Evolutionary conservation across 2,329 filamentous ascomycete genomes (phyloP), one percentile per base, ranked within the genome.

Genomic region (Aspergillus glaucus): DNA sequence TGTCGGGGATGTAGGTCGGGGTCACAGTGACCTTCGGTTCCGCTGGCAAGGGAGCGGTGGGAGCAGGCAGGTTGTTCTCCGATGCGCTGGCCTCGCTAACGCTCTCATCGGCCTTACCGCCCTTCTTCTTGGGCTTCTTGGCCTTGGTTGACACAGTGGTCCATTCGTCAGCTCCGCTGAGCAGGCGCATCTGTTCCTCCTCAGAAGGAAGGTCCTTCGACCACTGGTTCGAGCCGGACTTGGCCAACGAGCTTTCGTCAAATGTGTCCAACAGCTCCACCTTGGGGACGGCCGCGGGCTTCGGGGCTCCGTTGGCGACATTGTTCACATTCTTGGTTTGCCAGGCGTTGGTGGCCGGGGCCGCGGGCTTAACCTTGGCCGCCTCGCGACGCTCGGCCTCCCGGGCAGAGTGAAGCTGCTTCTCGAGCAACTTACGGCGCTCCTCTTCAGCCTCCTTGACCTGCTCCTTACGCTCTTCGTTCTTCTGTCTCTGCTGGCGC

Each of bases 401-500:
- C 56, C 92, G 84, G 48, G 90, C 90, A 51, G 80, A 79, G 54
- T 90, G 86, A 55, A 89, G 82, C 75, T 95, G 91, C 66, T 86
- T 85, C 75, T 96, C 90, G 61, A 88, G 76, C 52, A 87, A 77
- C 34, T 75, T 74, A 73, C 88, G 87, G 63, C 91, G 85, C 62
- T 87, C 79, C 63, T 84, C 81, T 73, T 96, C 91, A 1, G 86
- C 82, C 59, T 87, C 86, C 64, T 91, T 85, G 26, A 87, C 83
- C 49, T 81, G 78, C 26, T 78, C 75, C 77, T 88, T 93, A 62
- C 84, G 83, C 50, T 83, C 85, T 71, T 95, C 90, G 34, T 81
- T 84, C 82, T 95, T 96, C 75, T 86, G 83, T 58, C 85, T 82
- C 74, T 95, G 93, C 75, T 96, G 91, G 51, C 90, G 85, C 75